A percentile compares a stretch with the other conserved stretches of the same genome.
Evolutionary conservation across 352 stramenopile genomes (phyloP).

Genomic region (Globisporangium spinosum): DNA sequence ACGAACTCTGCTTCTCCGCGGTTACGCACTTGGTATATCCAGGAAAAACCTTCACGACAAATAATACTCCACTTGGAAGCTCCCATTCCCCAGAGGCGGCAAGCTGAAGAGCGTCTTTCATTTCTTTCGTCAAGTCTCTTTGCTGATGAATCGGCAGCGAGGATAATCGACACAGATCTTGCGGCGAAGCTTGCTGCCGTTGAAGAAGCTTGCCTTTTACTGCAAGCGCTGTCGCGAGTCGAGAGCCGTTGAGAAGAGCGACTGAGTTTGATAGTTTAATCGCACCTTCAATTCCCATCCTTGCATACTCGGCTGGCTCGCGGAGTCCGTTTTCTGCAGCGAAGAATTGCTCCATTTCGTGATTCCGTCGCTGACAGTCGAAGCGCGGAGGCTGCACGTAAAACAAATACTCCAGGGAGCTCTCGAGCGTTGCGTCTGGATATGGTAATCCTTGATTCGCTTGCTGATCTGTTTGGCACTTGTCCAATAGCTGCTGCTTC

Average conservation of each 20-base stretch:
- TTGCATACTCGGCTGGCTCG: slow-evolving; percentile 40
- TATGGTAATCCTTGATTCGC: slow-evolving; percentile 6
- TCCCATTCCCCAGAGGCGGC: slow-evolving; percentile 41
- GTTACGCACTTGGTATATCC: slow-evolving; percentile 51
- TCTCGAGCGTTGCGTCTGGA: slow-evolving; percentile 40
- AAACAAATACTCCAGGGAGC: slow-evolving; percentile 80
- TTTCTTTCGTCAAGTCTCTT: slow-evolving; percentile 26
- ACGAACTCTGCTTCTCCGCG: slow-evolving; percentile 10
- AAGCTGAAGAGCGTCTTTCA: slow-evolving; percentile 41
- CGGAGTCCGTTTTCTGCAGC: slow-evolving; percentile 71
- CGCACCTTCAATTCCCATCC: slow-evolving; percentile 44
- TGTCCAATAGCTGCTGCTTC: background rate
- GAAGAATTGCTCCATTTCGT: slow-evolving; percentile 52
- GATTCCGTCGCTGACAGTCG: slow-evolving; percentile 30
- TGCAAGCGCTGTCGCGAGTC: slow-evolving; percentile 26
- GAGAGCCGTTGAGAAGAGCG: slow-evolving; percentile 43
- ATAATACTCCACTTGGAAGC: slow-evolving; percentile 39
- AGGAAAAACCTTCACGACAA: slow-evolving; percentile 85
- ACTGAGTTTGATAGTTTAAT: slow-evolving; percentile 81
- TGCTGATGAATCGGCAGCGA: slow-evolving; percentile 24
- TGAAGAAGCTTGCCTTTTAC: slow-evolving; percentile 24
- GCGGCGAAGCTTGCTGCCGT: slow-evolving; percentile 15
- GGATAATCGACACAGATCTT: slow-evolving; percentile 20
- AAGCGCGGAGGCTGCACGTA: slow-evolving; percentile 54
- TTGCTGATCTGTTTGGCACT: background rate